Conservation (phyloP, 148 eudicot species). For the Dianthus caryophyllus region DNA sequence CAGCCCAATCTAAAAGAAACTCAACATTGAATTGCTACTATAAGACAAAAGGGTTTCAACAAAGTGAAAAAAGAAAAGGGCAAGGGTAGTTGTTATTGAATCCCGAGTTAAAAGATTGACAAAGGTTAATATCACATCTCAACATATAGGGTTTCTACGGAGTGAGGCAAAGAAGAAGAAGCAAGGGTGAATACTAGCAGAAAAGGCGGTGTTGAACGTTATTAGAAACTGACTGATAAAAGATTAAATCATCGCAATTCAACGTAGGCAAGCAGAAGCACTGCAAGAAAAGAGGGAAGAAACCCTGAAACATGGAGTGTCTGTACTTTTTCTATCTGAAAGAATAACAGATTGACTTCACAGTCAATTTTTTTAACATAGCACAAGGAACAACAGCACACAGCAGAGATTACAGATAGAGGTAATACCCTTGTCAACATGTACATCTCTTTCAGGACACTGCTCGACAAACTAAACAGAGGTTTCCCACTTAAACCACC, state of each 20-base stretch:
- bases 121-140: too few species aligned
- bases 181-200: background rate
- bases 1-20: background rate
- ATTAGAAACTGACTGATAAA: background rate
- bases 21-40: background rate
- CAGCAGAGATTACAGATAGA: background rate
- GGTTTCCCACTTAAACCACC: constrained; percentile 99
- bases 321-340: too few species aligned
- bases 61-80: background rate
- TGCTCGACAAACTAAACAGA: constrained; percentile 66
- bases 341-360: too few species aligned
- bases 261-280: too few species aligned
- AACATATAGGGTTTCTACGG: too few species aligned
- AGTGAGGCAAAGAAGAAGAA: background rate
- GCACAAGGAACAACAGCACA: background rate
- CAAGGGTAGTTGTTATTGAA: background rate
- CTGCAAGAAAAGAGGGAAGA: too few species aligned
- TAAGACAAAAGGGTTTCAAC: background rate
- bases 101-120: background rate
- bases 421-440: constrained; percentile 69
- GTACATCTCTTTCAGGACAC: constrained; percentile 85
- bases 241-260: too few species aligned
- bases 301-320: too few species aligned
- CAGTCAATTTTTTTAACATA: background rate
- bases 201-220: background rate